These are phyloP conservation scores for Alloteropsis semialata DNA, from an alignment of 176 grass and related monocot genomes.

Conservation along the genomic window DNA sequence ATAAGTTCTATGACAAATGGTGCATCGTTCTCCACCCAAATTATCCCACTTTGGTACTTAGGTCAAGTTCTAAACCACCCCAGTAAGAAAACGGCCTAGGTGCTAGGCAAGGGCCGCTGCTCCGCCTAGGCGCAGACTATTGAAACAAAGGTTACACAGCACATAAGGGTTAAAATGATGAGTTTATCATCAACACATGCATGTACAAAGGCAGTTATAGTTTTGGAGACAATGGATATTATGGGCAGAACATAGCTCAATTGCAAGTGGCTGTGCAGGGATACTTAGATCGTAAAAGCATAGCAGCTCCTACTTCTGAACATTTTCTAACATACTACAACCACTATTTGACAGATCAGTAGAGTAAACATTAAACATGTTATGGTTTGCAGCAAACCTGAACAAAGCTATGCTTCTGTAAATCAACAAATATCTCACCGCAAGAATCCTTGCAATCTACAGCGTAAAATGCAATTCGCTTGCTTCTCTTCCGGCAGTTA, in stretches of 20 bases:
- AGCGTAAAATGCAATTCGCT: conserved; percentile 80
- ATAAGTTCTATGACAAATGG: not conserved
- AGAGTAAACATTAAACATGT: not conserved
- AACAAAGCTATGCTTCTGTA: conserved; percentile 75
- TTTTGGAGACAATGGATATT: not conserved
- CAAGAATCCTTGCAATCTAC: conserved; percentile 88
- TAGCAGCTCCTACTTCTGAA: not conserved
- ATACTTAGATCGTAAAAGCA: not conserved
- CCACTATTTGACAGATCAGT: not conserved
- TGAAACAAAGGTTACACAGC: not conserved
- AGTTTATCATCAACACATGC: too few species aligned
- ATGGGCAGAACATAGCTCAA: not conserved
- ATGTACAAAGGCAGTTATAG: not conserved
- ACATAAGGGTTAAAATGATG: too few species aligned
- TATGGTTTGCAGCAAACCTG: conserved; percentile 46
- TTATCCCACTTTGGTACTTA: not conserved
- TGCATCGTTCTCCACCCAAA: not conserved
- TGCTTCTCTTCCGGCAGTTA: conserved; percentile 77
- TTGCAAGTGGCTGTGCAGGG: not conserved
- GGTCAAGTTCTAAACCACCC: too few species aligned
- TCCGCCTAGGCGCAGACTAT: not conserved
- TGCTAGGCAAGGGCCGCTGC: too few species aligned
- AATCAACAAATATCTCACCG: conserved; percentile 95
- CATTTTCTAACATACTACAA: not conserved
- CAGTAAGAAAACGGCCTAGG: not conserved